A percentile compares a stretch with the other conserved stretches of the same genome.
Conservation (phyloP, 805 yeast species). For the Candida khao-thaluensis region DNA sequence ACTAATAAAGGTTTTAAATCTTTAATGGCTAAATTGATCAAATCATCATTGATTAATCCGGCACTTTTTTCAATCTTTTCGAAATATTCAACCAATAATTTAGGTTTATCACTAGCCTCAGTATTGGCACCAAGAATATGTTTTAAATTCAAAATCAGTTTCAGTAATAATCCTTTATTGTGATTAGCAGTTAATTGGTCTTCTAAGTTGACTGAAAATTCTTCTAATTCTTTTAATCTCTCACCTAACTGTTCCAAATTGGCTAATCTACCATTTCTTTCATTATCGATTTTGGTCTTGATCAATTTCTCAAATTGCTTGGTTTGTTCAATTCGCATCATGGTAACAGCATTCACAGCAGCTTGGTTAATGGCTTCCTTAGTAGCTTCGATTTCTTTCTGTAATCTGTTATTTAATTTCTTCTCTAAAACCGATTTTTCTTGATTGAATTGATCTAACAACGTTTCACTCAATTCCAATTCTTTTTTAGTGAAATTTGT, state of each 20-base stretch:
- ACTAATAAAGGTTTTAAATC: conserved; percentile 37
- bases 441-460: conserved; percentile 59
- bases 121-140: conserved; percentile 22
- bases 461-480: conserved; percentile 55
- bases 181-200: conserved; percentile 33
- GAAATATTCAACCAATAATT: conserved; percentile 37
- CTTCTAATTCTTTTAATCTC: conserved; percentile 55
- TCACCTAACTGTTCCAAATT: conserved; percentile 59
- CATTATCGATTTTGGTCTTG: conserved; percentile 32
- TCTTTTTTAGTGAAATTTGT: conserved; percentile 47
- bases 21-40: conserved; percentile 30
- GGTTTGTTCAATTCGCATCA: conserved; percentile 67
- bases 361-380: conserved; percentile 63
- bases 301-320: conserved; percentile 43
- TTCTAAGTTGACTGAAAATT: conserved; percentile 47
- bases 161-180: conserved; percentile 31
- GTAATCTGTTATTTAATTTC: conserved; percentile 57
- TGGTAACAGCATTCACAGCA: conserved; percentile 69
- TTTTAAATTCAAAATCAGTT: conserved; percentile 33
- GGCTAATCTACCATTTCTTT: conserved; percentile 75
- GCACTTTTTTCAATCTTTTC: conserved; percentile 25
- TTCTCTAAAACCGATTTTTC: conserved; percentile 60
- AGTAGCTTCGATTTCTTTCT: conserved; percentile 65
- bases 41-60: conserved; percentile 29
- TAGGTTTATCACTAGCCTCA: conserved; percentile 23